phyloP scores from a whole-genome alignment of 2,329 filamentous ascomycete species.

The Mariannaea sp. region DNA sequence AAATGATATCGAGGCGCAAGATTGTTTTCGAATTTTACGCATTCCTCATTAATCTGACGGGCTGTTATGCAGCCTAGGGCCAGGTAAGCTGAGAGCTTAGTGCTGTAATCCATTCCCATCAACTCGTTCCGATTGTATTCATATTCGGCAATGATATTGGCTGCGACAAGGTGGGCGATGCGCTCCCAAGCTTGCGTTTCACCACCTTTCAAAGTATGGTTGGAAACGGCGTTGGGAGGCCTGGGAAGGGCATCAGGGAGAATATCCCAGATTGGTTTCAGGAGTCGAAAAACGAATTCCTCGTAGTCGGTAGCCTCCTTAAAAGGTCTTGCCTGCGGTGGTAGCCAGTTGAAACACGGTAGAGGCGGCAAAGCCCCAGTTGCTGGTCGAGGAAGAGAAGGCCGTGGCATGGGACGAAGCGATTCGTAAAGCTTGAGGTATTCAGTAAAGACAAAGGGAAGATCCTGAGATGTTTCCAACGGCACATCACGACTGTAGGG shows the following conservation, averaged over 20 bases:
- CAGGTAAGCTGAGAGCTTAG: slow-evolving; percentile 76
- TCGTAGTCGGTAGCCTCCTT: slow-evolving; percentile 61
- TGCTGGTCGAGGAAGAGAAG: slow-evolving; percentile 57
- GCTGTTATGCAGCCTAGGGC: slow-evolving; percentile 74
- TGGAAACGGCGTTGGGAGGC: slow-evolving; percentile 59
- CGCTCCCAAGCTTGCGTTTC: slow-evolving; percentile 64
- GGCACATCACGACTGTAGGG: slow-evolving; percentile 67
- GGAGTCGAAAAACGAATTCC: slow-evolving; percentile 57
- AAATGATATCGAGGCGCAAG: slow-evolving; percentile 45
- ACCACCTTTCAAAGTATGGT: slow-evolving; percentile 71
- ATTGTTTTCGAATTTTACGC: slow-evolving; percentile 73
- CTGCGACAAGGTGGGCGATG: slow-evolving; percentile 63
- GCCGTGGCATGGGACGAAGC: slow-evolving; percentile 66
- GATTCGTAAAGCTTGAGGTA: slow-evolving; percentile 77
- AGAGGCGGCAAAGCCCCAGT: slow-evolving; percentile 60
- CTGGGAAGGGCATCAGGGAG: slow-evolving; percentile 56
- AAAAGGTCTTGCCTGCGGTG: slow-evolving; percentile 67
- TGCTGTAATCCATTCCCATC: slow-evolving; percentile 72
- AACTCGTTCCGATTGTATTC: slow-evolving; percentile 74
- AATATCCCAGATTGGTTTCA: slow-evolving; percentile 60
- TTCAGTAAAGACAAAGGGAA: slow-evolving; percentile 76
- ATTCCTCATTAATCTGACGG: slow-evolving; percentile 70
- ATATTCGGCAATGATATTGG: slow-evolving; percentile 66
- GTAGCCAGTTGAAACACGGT: slow-evolving; percentile 55
- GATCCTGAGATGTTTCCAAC: slow-evolving; percentile 58